Conservation (phyloP, 208 protist genomes). For the Sergeia podlipaevii region DNA sequence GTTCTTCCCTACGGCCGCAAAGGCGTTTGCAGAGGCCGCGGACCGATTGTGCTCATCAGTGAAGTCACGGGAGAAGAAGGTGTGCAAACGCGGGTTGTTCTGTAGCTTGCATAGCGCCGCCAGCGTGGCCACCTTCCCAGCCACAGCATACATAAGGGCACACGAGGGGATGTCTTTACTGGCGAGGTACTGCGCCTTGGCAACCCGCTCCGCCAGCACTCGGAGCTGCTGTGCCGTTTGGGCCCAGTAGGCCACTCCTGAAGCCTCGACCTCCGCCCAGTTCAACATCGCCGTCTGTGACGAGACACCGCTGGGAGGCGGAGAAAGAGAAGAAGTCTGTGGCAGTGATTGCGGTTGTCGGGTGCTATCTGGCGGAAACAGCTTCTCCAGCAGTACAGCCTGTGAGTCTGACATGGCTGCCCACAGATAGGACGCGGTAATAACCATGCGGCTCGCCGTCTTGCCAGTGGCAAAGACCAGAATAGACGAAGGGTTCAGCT, state of each 20-base stretch:
- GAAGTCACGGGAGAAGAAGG: slow-evolving; percentile 93
- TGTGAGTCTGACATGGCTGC: slow-evolving; percentile 70
- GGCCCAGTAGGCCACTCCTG: slow-evolving; percentile 72
- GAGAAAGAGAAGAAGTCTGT: background rate
- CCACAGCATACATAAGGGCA: slow-evolving; percentile 89
- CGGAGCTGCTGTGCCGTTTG: slow-evolving; percentile 47
- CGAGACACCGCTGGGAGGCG: background rate
- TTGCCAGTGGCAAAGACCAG: slow-evolving; percentile 40
- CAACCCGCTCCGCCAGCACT: slow-evolving; percentile 66
- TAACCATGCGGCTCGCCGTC: slow-evolving; percentile 35
- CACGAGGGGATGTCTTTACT: slow-evolving; percentile 67
- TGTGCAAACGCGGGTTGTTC: slow-evolving; percentile 65
- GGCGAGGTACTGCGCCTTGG: slow-evolving; percentile 65
- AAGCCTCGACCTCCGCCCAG: slow-evolving; percentile 63
- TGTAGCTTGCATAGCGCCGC: slow-evolving; percentile 88
- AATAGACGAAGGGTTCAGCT: slow-evolving; percentile 22
- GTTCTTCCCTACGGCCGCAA: slow-evolving; percentile 85
- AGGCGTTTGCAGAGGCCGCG: slow-evolving; percentile 90
- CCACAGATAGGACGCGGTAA: slow-evolving; percentile 46
- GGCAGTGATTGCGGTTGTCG: background rate
- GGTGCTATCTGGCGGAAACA: slow-evolving; percentile 23
- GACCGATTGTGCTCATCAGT: slow-evolving; percentile 47
- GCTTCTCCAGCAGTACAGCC: slow-evolving; percentile 26
- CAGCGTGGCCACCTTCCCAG: slow-evolving; percentile 82
- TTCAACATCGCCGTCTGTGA: slow-evolving; percentile 7